Base-by-base conservation (phyloP, 2,329 filamentous ascomycete genomes). In the Arthroderma sp. region DNA sequence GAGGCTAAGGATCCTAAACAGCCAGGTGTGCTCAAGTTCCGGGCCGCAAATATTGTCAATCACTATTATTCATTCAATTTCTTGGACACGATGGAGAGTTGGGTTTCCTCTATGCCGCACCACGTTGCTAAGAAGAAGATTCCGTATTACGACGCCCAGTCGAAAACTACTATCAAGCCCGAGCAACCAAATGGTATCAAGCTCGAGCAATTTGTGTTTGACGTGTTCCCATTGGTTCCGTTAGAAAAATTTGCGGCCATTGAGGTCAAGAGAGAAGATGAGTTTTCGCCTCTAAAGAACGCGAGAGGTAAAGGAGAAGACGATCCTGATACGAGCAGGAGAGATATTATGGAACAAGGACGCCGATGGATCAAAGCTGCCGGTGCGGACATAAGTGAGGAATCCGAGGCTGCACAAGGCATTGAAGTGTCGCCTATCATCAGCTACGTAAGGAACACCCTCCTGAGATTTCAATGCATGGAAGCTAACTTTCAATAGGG, bases 101-200 rank as follows among this genome's bases (percentile, higher is more conserved):
- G 86, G 85, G 80, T 78, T 11, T 75, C 87, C 68, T 79, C 82
- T 64, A 77, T 98, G 43, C 89, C 89, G 10, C 91, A 96, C 66
- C 91, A 98, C 72, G 81, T 98, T 51, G 91, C 91, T 38, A 80
- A 83, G 65, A 98, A 98, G 83, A 98, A 98, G 83, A 98, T 98
- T 51, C 88, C 89, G 7, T 82, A 78, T 61, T 75, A 86, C 53
- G 80, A 94, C 61, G 74, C 81, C 9, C 72, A 82, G 60, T 82
- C 75, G 30, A 88, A 87, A 51, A 80, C 86, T 63, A 77, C 78
- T 0, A 72, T 94, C 65, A 94, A 94, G 75, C 87, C 89, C 3
- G 80, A 87, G 64, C 91, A 87, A 70, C 86, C 91, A 52, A 98
- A 98, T 61, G 91, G 91, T 54, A 88, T 98, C 75, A 98, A 98